Conservation (phyloP, 2,329 filamentous ascomycete genomes). For the Hymenoscyphus fructigenus region DNA sequence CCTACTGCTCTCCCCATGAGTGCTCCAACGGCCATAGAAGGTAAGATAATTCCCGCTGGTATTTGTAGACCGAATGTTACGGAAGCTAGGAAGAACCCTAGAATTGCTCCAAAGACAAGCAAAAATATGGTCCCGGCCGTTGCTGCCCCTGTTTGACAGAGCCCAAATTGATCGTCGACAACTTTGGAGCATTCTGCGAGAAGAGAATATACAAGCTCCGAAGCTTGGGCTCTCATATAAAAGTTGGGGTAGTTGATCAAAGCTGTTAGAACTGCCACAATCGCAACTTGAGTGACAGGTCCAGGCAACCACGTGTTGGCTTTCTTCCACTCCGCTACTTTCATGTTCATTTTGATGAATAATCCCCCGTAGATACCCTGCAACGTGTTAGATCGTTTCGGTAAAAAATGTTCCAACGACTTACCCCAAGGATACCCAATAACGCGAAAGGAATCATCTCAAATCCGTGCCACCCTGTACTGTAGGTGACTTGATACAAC, state of each 20-base stretch:
- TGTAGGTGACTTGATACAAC: conserved; percentile 93
- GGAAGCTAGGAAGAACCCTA: conserved; percentile 82
- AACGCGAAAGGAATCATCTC: conserved; percentile 86
- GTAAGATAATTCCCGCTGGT: conserved; percentile 91
- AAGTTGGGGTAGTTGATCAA: conserved; percentile 93
- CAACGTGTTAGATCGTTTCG: conserved; percentile 19
- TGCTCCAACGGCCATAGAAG: conserved; percentile 93
- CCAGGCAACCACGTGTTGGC: conserved; percentile 61
- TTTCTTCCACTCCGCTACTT: conserved; percentile 77
- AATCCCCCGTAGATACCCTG: conserved; percentile 88
- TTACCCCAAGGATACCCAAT: conserved; percentile 76
- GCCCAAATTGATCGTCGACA: conserved; percentile 80
- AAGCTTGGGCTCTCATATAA: conserved; percentile 91
- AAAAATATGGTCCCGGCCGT: conserved; percentile 81
- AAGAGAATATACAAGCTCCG: conserved; percentile 85
- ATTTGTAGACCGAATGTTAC: conserved; percentile 94
- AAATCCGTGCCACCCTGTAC: conserved; percentile 88
- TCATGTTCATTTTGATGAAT: conserved; percentile 94
- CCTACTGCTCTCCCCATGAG: conserved; percentile 86
- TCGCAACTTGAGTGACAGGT: conserved; percentile 75
- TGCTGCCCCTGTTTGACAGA: conserved; percentile 84
- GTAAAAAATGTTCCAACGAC: conserved; percentile 26
- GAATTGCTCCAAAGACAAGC: conserved; percentile 74
- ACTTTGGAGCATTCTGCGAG: conserved; percentile 87
- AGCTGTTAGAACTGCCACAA: conserved; percentile 79